Percentiles rank a stretch among this genome's conserved stretches.
Evolutionary conservation across 108 stramenopile species (phyloP).

Genomic region (Fragilaria crotonensis): DNA sequence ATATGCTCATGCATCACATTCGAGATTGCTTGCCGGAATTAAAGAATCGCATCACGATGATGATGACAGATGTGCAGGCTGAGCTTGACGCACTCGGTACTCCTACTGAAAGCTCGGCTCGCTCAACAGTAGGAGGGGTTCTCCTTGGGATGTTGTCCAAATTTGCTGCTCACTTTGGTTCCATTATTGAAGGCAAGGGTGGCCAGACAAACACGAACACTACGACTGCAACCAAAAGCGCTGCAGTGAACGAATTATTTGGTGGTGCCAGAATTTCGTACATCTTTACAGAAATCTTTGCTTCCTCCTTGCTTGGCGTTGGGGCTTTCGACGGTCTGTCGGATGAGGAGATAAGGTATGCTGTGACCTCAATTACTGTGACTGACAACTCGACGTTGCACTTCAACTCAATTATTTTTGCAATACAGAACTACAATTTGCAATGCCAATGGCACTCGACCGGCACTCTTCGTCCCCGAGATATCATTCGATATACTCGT

Average conservation of each 20-base stretch:
- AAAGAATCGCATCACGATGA: slow-evolving; percentile 80
- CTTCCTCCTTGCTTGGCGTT: slow-evolving; percentile 68
- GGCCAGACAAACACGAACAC: slow-evolving; percentile 20
- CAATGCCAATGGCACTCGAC: slow-evolving; percentile 93
- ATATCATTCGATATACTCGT: slow-evolving; percentile 94
- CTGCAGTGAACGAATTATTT: slow-evolving; percentile 82
- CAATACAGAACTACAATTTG: slow-evolving; percentile 83
- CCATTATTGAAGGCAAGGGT: slow-evolving; percentile 85
- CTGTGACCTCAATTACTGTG: no score
- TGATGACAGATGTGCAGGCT: slow-evolving; percentile 83
- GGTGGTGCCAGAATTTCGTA: slow-evolving; percentile 94
- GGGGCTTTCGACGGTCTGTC: slow-evolving; percentile 92
- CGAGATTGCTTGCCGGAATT: slow-evolving; percentile 95
- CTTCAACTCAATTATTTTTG: no score
- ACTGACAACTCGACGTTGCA: no score
- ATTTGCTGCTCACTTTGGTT: slow-evolving; percentile 85
- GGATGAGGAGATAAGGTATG: slow-evolving; percentile 85
- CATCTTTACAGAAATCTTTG: slow-evolving; percentile 95
- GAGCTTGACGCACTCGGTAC: slow-evolving; percentile 85
- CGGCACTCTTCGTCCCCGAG: slow-evolving; percentile 95
- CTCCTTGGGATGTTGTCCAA: slow-evolving; percentile 85
- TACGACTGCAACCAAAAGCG: not conserved
- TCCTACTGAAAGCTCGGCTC: slow-evolving; percentile 29
- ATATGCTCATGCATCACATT: slow-evolving; percentile 96
- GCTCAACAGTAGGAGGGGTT: slow-evolving; percentile 57